Evolutionary conservation across 2,329 filamentous ascomycete species (phyloP), one percentile per base, ranked within the genome.

Genomic region (Mollisiaceae sp.): DNA sequence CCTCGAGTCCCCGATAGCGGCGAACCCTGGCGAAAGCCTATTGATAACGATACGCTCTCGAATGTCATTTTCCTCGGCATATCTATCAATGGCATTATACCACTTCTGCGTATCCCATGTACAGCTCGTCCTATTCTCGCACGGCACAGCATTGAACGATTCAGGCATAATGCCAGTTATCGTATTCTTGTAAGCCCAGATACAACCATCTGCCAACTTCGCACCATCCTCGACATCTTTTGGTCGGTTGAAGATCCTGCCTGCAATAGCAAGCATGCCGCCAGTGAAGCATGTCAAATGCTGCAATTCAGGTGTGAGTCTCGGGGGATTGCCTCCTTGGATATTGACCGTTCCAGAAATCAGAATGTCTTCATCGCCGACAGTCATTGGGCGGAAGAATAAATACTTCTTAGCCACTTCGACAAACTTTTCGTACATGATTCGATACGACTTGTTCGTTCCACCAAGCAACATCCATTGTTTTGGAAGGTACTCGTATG

Each of bases 251-350:
- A 91, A 85, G 36, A 92, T 79, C 67, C 83, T 86, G 0, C 89
- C 89, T 1, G 86, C 88, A 50, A 93, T 83, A 0, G 82, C 90
- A 54, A 91, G 87, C 81, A 91, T 89, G 15, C 90, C 91, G 4
- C 91, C 91, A 2, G 85, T 81, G 73, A 91, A 94, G 77, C 91
- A 94, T 1, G 85, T 85, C 1, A 93, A 81, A 76, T 93, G 91
- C 70, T 91, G 86, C 3, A 82, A 78, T 15, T 72, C 80, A 45
- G 74, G 67, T 75, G 67, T 72, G 18, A 71, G 65, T 4, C 60
- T 45, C 8, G 92, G 89, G 65, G 45, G 9, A 22, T 57, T 41
- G 4, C 62, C 65, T 89, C 83, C 18, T 80, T 77, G 56, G 12
- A 78, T 70, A 18, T 75, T 73, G 9, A 79, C 78, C 56, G 82